Evolutionary conservation across 2,329 filamentous ascomycete species (phyloP).

Genomic region (Colletotrichum acutatum): DNA sequence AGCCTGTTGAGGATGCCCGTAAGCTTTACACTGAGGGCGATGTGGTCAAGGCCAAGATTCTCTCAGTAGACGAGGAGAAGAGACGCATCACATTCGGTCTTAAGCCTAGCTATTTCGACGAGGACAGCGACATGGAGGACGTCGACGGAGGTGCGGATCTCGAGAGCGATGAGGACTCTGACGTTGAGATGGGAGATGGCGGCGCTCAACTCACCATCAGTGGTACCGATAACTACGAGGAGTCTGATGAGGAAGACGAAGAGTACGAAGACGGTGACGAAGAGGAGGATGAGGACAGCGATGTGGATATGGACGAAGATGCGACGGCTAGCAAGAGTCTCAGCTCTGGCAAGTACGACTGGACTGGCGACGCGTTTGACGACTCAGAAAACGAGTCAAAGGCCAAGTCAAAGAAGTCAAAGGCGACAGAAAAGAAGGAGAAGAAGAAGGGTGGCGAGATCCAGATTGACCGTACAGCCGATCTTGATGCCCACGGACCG

Average conservation of each 20-base stretch:
- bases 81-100: constrained; percentile 88
- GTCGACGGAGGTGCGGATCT: constrained; percentile 58
- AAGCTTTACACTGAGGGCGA: constrained; percentile 93
- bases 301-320: constrained; percentile 56
- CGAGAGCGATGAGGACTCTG: constrained; percentile 55
- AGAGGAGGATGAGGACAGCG: constrained; percentile 51
- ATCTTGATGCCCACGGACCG: constrained; percentile 88
- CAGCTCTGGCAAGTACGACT: constrained; percentile 82
- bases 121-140: constrained; percentile 62
- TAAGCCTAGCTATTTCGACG: constrained; percentile 90
- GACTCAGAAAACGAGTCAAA: constrained; percentile 66
- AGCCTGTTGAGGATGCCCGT: constrained; percentile 82
- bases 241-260: constrained; percentile 47
- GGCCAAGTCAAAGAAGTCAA: constrained; percentile 42
- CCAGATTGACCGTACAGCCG: constrained; percentile 89
- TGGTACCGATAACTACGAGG: constrained; percentile 53
- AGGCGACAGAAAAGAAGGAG: constrained; percentile 52
- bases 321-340: constrained; percentile 43
- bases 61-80: constrained; percentile 80
- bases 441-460: constrained; percentile 79
- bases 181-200: constrained; percentile 61
- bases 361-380: constrained; percentile 78
- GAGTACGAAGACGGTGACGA: constrained; percentile 55
- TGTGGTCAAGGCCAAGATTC: constrained; percentile 88
- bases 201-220: constrained; percentile 55